Conservation (phyloP, 345 rosid species). For the Brassica rapa region DNA sequence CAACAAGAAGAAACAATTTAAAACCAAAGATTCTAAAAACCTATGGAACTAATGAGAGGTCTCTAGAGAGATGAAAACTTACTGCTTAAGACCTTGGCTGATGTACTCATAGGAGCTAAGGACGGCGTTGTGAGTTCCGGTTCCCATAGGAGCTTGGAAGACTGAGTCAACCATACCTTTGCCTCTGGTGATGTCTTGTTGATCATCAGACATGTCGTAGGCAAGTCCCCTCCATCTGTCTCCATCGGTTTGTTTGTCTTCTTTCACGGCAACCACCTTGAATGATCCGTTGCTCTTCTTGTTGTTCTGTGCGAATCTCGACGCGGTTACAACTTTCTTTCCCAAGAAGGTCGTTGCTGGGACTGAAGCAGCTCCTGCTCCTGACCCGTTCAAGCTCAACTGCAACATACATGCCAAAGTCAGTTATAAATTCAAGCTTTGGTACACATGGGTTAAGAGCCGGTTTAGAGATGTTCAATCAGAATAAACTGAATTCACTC, state of each 20-base stretch:
- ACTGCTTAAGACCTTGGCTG: conserved; percentile 76
- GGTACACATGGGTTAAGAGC: conserved; percentile 6
- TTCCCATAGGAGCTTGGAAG: conserved; percentile 81
- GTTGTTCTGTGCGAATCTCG: conserved; percentile 47
- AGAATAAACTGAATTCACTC: not conserved
- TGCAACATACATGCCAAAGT: conserved; percentile 33
- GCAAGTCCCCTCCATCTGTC: conserved; percentile 85
- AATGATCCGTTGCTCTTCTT: conserved; percentile 46
- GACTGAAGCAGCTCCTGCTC: conserved; percentile 54
- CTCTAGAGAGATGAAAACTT: conserved; percentile 34
- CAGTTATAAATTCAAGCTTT: not conserved
- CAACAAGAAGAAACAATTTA: not conserved
- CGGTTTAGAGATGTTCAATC: conserved; percentile 7
- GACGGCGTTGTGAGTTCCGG: conserved; percentile 88
- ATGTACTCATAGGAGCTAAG: conserved; percentile 79
- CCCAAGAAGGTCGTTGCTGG: conserved; percentile 78
- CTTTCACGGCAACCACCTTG: conserved; percentile 59
- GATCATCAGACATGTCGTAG: conserved; percentile 77
- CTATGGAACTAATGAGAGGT: not conserved
- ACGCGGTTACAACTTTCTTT: conserved; percentile 55
- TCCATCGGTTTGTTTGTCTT: conserved; percentile 58
- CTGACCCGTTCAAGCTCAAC: conserved; percentile 80
- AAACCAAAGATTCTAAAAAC: not conserved
- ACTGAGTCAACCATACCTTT: conserved; percentile 91
- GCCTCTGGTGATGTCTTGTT: conserved; percentile 95